phyloP scores from a whole-genome alignment of 78 protist genomes.

The Dictyostelium firmibasis region DNA sequence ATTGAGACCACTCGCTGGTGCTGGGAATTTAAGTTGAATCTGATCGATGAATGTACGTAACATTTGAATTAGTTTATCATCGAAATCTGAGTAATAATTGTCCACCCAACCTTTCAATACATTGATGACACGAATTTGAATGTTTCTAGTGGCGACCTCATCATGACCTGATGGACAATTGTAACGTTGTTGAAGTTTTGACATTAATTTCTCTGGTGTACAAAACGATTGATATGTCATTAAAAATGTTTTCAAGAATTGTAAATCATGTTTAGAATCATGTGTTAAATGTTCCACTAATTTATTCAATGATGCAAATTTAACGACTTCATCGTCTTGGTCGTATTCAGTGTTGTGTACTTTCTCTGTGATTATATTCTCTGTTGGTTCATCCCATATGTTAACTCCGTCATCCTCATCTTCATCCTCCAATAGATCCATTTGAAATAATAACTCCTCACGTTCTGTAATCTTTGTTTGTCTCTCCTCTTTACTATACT shows the following conservation, averaged over 20 bases:
- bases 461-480: slow-evolving; percentile 52
- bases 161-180: slow-evolving; percentile 45
- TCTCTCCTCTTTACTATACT: slow-evolving; percentile 19
- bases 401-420: slow-evolving; percentile 73
- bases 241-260: slow-evolving; percentile 77
- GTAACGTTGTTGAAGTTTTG: slow-evolving; percentile 76
- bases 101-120: slow-evolving; percentile 80
- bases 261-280: slow-evolving; percentile 73
- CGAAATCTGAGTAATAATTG: slow-evolving; percentile 78
- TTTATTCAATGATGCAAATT: slow-evolving; percentile 75
- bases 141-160: slow-evolving; percentile 38
- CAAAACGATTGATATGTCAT: slow-evolving; percentile 82
- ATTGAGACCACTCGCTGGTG: background rate
- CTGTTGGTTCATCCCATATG: slow-evolving; percentile 79
- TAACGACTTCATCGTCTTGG: slow-evolving; percentile 80
- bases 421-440: slow-evolving; percentile 78
- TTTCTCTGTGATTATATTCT: slow-evolving; percentile 53
- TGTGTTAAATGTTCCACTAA: slow-evolving; percentile 78
- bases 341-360: slow-evolving; percentile 37
- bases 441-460: slow-evolving; percentile 49
- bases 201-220: slow-evolving; percentile 73
- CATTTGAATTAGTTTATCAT: slow-evolving; percentile 46
- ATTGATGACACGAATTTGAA: slow-evolving; percentile 74
- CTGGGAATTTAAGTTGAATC: slow-evolving; percentile 45
- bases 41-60: slow-evolving; percentile 47